phyloP scores from a whole-genome alignment of 371 early-diverging fungal species.

The Umbelopsis sp. region DNA sequence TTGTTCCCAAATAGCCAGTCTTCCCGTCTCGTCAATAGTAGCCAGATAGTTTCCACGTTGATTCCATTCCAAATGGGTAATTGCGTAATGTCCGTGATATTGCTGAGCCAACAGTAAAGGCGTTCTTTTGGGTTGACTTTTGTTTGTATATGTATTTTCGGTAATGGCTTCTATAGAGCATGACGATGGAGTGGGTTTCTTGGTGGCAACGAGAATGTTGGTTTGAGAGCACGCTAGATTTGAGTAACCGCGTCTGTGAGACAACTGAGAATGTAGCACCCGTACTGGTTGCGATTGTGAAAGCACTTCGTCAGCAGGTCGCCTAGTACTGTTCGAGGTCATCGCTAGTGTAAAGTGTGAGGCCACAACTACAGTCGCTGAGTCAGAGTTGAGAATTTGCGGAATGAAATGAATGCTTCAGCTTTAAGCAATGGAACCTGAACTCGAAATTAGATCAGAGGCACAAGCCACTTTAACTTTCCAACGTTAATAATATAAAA shows the following conservation, averaged over 20 bases:
- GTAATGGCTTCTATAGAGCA: constrained; percentile 8
- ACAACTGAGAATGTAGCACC: constrained; percentile 6
- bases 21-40: constrained; percentile 51
- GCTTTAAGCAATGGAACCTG: background rate
- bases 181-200: background rate
- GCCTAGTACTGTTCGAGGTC: background rate
- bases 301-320: background rate
- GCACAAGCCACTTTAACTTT: constrained; percentile 2
- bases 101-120: constrained; percentile 36
- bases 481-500: background rate
- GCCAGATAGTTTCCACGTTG: constrained; percentile 45
- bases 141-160: constrained; percentile 1
- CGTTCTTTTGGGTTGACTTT: background rate
- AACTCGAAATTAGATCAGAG: background rate
- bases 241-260: constrained; percentile 12
- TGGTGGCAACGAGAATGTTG: constrained; percentile 16
- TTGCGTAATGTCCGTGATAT: constrained; percentile 40
- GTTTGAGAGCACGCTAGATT: constrained; percentile 15
- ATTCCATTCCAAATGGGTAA: constrained; percentile 51
- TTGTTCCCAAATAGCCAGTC: constrained; percentile 45
- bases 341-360: background rate
- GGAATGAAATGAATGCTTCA: background rate
- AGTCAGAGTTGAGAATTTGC: background rate
- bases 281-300: background rate
- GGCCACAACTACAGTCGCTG: background rate